A percentile compares a stretch with the other conserved stretches of the same genome.
Evolutionary conservation across 305 asterid genomes (phyloP).

Genomic region (Fraxinus ornus): DNA sequence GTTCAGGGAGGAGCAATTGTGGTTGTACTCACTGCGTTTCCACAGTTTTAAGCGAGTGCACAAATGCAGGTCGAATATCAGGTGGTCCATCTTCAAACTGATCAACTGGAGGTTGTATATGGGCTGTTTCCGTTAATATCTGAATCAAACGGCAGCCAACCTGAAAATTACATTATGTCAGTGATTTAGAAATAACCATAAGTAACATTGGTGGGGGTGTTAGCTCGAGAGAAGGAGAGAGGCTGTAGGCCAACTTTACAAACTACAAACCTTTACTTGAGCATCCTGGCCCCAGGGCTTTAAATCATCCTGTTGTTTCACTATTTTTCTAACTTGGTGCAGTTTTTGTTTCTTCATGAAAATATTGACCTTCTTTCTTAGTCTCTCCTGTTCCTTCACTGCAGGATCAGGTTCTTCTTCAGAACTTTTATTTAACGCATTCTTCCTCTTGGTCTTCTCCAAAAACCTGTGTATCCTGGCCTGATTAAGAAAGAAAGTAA

Average conservation of each 20-base stretch:
- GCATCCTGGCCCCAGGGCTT: constrained; percentile 89
- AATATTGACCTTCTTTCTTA: constrained; percentile 61
- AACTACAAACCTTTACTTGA: constrained; percentile 66
- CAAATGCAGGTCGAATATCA: constrained; percentile 93
- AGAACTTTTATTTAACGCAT: constrained; percentile 49
- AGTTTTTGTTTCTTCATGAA: constrained; percentile 78
- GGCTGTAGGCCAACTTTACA: constrained; percentile 12
- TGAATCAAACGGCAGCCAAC: constrained; percentile 90
- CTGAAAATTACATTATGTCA: constrained; percentile 39
- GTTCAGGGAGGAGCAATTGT: constrained; percentile 4
- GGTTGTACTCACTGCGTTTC: constrained; percentile 69
- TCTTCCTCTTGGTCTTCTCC: constrained; percentile 69
- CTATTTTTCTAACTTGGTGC: constrained; percentile 65
- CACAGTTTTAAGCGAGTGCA: constrained; percentile 67
- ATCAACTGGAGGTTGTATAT: constrained; percentile 82
- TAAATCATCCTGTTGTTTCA: constrained; percentile 57
- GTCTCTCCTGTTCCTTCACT: constrained; percentile 50
- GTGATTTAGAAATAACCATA: constrained; percentile 6
- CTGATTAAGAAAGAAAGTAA: constrained; percentile 45
- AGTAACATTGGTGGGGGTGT: not conserved
- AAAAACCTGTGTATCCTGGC: constrained; percentile 76
- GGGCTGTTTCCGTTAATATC: constrained; percentile 77
- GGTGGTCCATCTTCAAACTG: constrained; percentile 72
- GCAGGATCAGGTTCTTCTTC: constrained; percentile 53
- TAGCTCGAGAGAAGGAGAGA: not conserved